Evolutionary conservation across 345 rosid species (phyloP).

Genomic region (Eucalyptus coolabah): DNA sequence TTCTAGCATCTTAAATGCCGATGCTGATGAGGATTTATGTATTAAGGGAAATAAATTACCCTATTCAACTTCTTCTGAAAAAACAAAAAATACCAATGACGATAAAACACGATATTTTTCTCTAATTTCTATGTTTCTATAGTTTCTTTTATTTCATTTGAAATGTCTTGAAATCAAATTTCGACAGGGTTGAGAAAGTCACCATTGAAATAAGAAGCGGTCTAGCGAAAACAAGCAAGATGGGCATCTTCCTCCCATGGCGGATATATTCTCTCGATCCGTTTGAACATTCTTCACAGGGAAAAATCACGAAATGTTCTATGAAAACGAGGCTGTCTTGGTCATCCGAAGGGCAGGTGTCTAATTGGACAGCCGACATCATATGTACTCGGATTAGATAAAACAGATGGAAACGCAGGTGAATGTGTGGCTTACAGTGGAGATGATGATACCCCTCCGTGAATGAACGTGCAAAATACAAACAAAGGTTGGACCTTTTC

Average conservation of each 20-base stretch:
- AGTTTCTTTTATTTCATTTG: accelerated
- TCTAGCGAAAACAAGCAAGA: neutral
- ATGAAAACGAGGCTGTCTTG: neutral
- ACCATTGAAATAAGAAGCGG: neutral
- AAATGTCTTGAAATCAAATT: neutral
- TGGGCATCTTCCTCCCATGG: neutral
- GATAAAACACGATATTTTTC: accelerated
- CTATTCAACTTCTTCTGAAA: neutral
- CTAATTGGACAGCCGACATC: neutral
- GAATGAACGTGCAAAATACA: neutral
- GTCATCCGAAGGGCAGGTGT: neutral
- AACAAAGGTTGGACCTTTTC: neutral
- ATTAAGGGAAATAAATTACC: neutral
- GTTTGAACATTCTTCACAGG: neutral
- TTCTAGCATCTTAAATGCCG: neutral
- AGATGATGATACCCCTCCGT: neutral
- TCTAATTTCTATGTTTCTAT: accelerated
- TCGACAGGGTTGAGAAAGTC: neutral
- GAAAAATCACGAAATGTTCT: neutral
- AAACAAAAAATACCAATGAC: neutral
- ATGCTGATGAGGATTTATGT: neutral
- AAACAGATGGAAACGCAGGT: neutral
- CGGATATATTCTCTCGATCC: neutral
- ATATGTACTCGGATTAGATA: neutral
- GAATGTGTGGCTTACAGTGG: neutral